phyloP scores from a whole-genome alignment of 768 basidiomycete genomes.

The Suillus tomentosus region DNA sequence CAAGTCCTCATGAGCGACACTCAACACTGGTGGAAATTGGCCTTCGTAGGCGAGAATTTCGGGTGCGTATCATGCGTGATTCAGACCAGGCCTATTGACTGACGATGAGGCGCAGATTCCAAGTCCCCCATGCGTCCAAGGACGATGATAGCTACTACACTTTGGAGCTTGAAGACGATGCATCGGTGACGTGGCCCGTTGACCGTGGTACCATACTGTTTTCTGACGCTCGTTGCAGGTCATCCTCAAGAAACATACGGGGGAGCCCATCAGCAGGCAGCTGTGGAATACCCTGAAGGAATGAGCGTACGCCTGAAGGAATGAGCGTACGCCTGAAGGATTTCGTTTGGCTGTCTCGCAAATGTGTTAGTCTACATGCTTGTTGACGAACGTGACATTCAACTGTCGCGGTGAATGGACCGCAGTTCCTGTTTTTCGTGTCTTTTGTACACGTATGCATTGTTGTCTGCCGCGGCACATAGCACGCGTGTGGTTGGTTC shows the following conservation, averaged over 20 bases:
- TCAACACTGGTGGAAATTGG: background rate
- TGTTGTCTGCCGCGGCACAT: background rate
- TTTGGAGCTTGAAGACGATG: background rate
- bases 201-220: background rate
- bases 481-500: background rate
- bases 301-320: background rate
- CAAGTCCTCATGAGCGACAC: background rate
- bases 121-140: background rate
- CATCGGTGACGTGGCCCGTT: background rate
- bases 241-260: background rate
- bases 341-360: background rate
- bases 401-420: background rate
- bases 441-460: background rate
- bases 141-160: background rate
- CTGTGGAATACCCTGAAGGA: background rate
- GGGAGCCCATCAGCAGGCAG: rapidly evolving
- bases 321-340: background rate
- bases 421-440: background rate
- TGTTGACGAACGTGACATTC: background rate
- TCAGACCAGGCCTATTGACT: background rate
- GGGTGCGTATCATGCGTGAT: background rate
- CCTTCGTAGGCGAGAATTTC: rapidly evolving
- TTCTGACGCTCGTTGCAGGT: background rate
- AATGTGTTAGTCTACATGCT: background rate
- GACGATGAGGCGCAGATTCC: background rate